Base-by-base conservation (phyloP, 495 filamentous ascomycete genomes). In the Hyaloscypha finlandica region DNA sequence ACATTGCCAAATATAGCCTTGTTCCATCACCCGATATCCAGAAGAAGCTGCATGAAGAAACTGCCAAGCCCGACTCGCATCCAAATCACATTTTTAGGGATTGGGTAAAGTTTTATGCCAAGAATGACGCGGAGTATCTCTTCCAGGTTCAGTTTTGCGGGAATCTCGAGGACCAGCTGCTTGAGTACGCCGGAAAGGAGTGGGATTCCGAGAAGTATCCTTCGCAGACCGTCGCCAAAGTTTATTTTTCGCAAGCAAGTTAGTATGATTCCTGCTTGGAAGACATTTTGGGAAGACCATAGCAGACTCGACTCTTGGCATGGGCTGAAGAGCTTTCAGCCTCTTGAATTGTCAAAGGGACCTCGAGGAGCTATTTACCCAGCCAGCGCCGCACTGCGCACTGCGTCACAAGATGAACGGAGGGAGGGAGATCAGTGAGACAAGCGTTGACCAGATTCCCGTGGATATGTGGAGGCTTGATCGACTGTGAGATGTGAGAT, bases 141-240 rank as follows among this genome's bases (percentile, higher is more conserved):
- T 79, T 83, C 66, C 73, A 79, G 59, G 76, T 79, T 32, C 80
- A 84, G 63, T 70, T 82, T 32, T 74, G 76, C 20, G 78, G 83
- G 63, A 78, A 84, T 64, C 70, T 84, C 20, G 67, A 81, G 0
- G 81, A 83, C 32, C 79, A 84, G 59, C 81, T 78, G 6, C 79
- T 84, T 31, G 81, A 83, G 64, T 81, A 82, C 65, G 73, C 80
- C 22, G 81, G 81, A 12, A 77, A 76, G n/a, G 71, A 78, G 0
- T 84, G 79, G 80, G 80, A 83, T 66, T 67, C 76, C 30, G 75
- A 77, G 67, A 83, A 80, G 63, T 83, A 83, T 54, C 83, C 82
- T 3, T 83, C 73, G 74, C 79, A 82, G 66, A 78, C 78, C 22
- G 78, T 84, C 20, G 83, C 78, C 19, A 77, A 71, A 42, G 67